These are phyloP conservation scores for Harringtonia aguacate DNA, from an alignment of 2,329 filamentous ascomycete species.

Conservation along the genomic window DNA sequence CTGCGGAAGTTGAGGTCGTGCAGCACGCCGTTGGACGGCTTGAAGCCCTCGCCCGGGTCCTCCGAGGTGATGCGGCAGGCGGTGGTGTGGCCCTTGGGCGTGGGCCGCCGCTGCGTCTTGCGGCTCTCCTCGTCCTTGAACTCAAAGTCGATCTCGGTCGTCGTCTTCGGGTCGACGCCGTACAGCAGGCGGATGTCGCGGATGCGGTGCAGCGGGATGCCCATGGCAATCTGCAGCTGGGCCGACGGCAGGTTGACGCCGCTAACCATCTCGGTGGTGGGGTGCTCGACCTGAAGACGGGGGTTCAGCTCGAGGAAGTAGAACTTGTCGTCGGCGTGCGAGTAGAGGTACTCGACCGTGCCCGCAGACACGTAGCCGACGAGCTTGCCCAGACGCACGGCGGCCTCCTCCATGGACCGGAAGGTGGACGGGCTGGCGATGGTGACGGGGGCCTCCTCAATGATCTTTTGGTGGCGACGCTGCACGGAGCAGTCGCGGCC, in stretches of 20 bases:
- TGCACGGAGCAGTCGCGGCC: conserved; percentile 98
- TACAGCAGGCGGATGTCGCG: conserved; percentile 94
- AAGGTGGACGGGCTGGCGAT: conserved; percentile 86
- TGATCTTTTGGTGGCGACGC: conserved; percentile 98
- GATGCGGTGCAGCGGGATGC: conserved; percentile 88
- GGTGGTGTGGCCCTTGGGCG: conserved; percentile 92
- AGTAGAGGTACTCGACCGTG: conserved; percentile 98
- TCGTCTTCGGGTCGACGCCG: conserved; percentile 81
- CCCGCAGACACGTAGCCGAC: conserved; percentile 98
- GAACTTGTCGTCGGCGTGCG: conserved; percentile 94
- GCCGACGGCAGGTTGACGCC: conserved; percentile 95
- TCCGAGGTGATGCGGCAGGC: conserved; percentile 99
- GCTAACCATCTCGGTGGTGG: conserved; percentile 97
- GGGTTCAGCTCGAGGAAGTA: conserved; percentile 99
- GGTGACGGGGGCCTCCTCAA: conserved; percentile 95
- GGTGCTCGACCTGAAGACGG: conserved; percentile 98
- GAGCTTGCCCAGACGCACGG: conserved; percentile 83
- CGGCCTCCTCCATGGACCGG: conserved; percentile 92
- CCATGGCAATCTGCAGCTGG: conserved; percentile 98
- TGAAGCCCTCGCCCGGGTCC: conserved; percentile 98
- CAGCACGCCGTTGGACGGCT: conserved; percentile 97
- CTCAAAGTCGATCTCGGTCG: conserved; percentile 88
- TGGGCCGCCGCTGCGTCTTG: conserved; percentile 77
- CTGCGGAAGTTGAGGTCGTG: conserved; percentile 98
- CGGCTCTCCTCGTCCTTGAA: conserved; percentile 80